A percentile compares a stretch with the other conserved stretches of the same genome.
These are phyloP conservation scores for Dioszegia hungarica DNA, from an alignment of 768 basidiomycete species.

Conservation along the genomic window DNA sequence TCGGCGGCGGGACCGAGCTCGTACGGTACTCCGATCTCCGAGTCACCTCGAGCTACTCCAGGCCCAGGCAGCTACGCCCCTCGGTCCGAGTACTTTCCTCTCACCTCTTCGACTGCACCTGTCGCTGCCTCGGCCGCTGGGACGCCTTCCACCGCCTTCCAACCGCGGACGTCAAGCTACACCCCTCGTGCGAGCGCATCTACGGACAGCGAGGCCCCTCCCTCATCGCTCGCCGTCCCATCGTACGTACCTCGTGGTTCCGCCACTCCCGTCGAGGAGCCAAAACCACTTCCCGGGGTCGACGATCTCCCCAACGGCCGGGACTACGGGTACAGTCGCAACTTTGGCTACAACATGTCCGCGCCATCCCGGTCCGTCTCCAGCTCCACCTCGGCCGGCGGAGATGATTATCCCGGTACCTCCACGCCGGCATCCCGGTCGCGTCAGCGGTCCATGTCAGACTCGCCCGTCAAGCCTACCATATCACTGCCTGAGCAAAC, in stretches of 20 bases:
- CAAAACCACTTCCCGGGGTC: not conserved
- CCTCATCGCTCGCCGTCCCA: not conserved
- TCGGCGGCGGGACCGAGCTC: not conserved
- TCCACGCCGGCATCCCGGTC: not conserved
- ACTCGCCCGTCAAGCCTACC: not conserved
- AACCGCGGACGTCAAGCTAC: conserved; percentile 6
- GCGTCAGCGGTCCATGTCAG: not conserved
- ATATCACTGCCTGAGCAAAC: not conserved
- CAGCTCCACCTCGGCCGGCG: not conserved
- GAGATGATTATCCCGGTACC: not conserved
- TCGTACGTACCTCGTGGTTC: not conserved
- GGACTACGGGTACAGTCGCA: not conserved
- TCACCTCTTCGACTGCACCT: conserved; percentile 6
- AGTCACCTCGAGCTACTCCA: conserved; percentile 4
- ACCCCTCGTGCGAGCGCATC: conserved; percentile 2
- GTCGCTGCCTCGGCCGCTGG: not conserved
- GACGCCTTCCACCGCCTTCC: conserved; percentile 1
- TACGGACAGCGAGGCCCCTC: not conserved
- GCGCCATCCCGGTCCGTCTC: not conserved
- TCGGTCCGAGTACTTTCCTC: conserved; percentile 25
- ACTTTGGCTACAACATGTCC: not conserved
- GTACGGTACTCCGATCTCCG: not conserved
- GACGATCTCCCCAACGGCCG: conserved; percentile 1
- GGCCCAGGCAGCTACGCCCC: conserved; percentile 12
- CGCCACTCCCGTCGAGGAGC: not conserved